These are phyloP conservation scores for Aspergillus floridensis DNA, from an alignment of 2,329 filamentous ascomycete species.

Conservation along the genomic window DNA sequence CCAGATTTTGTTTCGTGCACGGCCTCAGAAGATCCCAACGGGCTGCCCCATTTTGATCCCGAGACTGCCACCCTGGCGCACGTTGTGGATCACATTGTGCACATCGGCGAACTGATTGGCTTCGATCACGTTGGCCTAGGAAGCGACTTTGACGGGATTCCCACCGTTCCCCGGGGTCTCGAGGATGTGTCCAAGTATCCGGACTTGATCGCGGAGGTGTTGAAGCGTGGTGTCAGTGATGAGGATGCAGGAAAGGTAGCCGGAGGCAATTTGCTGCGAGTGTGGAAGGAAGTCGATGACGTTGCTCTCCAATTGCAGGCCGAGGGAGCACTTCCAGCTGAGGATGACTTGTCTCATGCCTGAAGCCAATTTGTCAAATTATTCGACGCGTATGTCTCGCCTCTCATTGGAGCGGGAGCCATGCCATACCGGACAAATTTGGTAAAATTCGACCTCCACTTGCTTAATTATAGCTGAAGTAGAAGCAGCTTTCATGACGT, in stretches of 20 bases:
- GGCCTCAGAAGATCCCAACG: constrained; percentile 56
- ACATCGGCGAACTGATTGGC: constrained; percentile 80
- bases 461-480: not conserved
- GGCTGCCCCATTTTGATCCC: constrained; percentile 66
- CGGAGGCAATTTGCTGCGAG: constrained; percentile 76
- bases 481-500: not conserved
- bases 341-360: constrained; percentile 35
- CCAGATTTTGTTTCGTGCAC: constrained; percentile 80
- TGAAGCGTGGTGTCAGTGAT: constrained; percentile 71
- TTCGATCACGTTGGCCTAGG: constrained; percentile 86
- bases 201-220: constrained; percentile 69
- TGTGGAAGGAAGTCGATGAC: constrained; percentile 76
- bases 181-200: constrained; percentile 86
- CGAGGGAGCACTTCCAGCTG: constrained; percentile 48
- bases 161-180: constrained; percentile 64
- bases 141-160: constrained; percentile 77
- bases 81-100: constrained; percentile 74
- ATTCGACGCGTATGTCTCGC: not conserved
- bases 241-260: constrained; percentile 70
- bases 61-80: constrained; percentile 71
- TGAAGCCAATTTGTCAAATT: not conserved
- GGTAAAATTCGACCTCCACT: not conserved
- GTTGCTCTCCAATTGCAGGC: constrained; percentile 66
- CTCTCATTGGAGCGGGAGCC: not conserved
- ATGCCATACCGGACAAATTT: not conserved